Conservation (phyloP, 768 basidiomycete species). For the Lenzites betulinus region DNA sequence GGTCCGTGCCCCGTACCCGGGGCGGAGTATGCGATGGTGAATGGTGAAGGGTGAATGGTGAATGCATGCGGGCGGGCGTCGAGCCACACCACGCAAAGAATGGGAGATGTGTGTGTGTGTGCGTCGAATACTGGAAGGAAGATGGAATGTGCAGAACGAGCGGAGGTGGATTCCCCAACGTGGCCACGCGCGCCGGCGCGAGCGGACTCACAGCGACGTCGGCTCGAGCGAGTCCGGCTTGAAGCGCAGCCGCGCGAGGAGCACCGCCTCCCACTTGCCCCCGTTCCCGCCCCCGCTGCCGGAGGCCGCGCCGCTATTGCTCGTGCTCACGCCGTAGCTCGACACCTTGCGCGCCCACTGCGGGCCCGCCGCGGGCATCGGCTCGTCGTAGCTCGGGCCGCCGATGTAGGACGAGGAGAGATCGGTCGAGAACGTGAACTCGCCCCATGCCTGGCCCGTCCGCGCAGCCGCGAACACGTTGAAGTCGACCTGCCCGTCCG, state of each 20-base stretch:
- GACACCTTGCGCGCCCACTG: slow-evolving; percentile 56
- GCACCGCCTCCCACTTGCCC: slow-evolving; percentile 53
- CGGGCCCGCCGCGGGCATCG: slow-evolving; percentile 20
- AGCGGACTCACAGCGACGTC: slow-evolving; percentile 39
- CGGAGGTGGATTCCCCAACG: too few relatives aligned
- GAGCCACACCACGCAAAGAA: neutral
- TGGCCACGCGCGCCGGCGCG: neutral
- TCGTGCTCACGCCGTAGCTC: slow-evolving; percentile 19
- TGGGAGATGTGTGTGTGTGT: neutral
- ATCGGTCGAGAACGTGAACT: slow-evolving; percentile 59
- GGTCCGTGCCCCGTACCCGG: too few relatives aligned
- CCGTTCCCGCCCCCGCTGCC: too few relatives aligned
- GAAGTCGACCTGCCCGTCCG: slow-evolving; percentile 63
- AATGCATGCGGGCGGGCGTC: too few relatives aligned
- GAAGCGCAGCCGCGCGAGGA: slow-evolving; percentile 67
- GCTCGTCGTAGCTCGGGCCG: slow-evolving; percentile 51
- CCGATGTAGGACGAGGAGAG: slow-evolving; percentile 37
- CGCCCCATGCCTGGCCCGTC: slow-evolving; percentile 69
- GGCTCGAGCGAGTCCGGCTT: slow-evolving; percentile 61
- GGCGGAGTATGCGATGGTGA: neutral
- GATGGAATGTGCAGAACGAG: neutral
- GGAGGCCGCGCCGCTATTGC: slow-evolving; percentile 28
- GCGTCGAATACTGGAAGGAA: neutral
- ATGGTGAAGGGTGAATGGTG: neutral
- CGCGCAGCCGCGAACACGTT: slow-evolving; percentile 59